Base-by-base conservation (phyloP, 169 alveolate species). In the Cryptosporidium parvum region DNA sequence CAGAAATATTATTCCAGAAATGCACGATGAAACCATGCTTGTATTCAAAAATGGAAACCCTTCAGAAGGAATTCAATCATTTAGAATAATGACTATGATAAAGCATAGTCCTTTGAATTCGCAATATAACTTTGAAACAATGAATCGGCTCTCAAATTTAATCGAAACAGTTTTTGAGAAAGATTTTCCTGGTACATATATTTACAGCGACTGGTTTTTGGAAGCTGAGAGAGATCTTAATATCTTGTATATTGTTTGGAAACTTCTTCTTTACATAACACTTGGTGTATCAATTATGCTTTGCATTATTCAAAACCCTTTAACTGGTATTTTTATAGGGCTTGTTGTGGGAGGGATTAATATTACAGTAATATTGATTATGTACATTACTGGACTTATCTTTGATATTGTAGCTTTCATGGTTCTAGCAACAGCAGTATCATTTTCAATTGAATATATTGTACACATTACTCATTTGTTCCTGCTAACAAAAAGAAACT, bases 351-450 rank as follows among this genome's bases (percentile, higher is more conserved):
- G 89, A 9, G 89, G 89, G 14, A 80, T 80, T 9, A 65, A 80
- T 51, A 59, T 80, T 65, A 44, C 59, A 3, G 89, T 80, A 51
- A 80, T 80, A 2, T 39, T 80, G 61, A 26, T 59, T 9, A 80
- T 80, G 89, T 80, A 80, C 51, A 80, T 80, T 9, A 80, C 89
- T 6, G 89, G 89, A 8, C 67, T 62, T 26, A 80, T 80, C 33
- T 80, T 80, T 65, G 89, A 80, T 45, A 80, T 80, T 42, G 80
- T 80, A n/a, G 75, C 89, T 31, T 80, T 80, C 26, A 80, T 80
- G 89, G 89, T 80, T 45, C 68, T 80, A 1, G 89, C 75, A 10
- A 80, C 89, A 18, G 89, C 89, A 42, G 89, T 80, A 31, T 80
- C 89, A 14, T 80, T 80, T 48, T 80, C 89, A n/a, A 80, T 80